Evolutionary conservation across 257 asterid genomes (phyloP).

Genomic region (Fraxinus americana): DNA sequence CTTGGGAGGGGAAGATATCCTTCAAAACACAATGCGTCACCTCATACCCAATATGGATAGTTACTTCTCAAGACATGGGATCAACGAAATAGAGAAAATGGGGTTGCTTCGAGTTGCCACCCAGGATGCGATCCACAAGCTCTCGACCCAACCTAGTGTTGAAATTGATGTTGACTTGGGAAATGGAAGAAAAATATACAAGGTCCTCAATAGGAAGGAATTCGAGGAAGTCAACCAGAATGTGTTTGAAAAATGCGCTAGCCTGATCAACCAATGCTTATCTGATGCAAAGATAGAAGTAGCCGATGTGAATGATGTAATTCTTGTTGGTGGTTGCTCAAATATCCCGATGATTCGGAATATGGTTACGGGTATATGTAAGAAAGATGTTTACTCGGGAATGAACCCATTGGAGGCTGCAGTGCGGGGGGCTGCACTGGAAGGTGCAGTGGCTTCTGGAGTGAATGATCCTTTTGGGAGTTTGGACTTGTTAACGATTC

Average conservation of each 20-base stretch:
- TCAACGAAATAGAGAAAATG: constrained; percentile 62
- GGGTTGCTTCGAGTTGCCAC: constrained; percentile 80
- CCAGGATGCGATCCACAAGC: constrained; percentile 72
- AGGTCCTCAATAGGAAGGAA: constrained; percentile 50
- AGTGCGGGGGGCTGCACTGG: constrained; percentile 82
- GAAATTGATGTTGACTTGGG: constrained; percentile 61
- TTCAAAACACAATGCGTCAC: constrained; percentile 61
- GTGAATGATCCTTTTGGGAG: constrained; percentile 71
- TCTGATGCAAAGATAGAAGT: constrained; percentile 57
- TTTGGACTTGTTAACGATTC: constrained; percentile 72
- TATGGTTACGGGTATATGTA: constrained; percentile 39
- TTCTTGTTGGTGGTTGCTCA: constrained; percentile 85
- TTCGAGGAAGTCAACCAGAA: constrained; percentile 64
- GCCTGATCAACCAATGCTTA: constrained; percentile 49
- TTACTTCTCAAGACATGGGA: constrained; percentile 55
- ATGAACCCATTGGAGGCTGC: constrained; percentile 79
- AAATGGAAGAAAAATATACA: constrained; percentile 49
- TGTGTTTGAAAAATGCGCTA: constrained; percentile 62
- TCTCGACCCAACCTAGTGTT: constrained; percentile 48
- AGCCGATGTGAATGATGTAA: constrained; percentile 57
- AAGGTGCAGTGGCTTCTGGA: constrained; percentile 85
- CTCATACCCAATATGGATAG: constrained; percentile 63
- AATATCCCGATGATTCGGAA: constrained; percentile 56
- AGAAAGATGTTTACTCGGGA: constrained; percentile 44
- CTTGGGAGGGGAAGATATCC: constrained; percentile 85